Percentiles rank a stretch among this genome's conserved stretches.
phyloP scores from a whole-genome alignment of 1,139 yeast species.

The Yamadazyma oceani region DNA sequence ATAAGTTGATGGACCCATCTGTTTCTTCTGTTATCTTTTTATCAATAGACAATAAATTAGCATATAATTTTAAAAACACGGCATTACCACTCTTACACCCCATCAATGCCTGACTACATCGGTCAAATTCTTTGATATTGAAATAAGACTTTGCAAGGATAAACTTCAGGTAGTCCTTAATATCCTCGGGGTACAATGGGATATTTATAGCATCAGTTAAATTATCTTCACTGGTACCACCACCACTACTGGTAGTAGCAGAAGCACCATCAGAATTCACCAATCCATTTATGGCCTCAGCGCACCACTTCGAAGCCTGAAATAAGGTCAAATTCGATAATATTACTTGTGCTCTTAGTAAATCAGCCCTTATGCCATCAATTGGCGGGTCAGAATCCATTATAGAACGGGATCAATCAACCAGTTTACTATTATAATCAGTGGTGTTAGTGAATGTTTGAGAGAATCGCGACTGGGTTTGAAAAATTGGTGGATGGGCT shows the following conservation, averaged over 20 bases:
- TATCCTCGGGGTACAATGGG: slow-evolving; percentile 25
- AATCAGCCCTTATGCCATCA: slow-evolving; percentile 19
- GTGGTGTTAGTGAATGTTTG: too few species aligned
- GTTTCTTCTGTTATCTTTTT: slow-evolving; percentile 70
- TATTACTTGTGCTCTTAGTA: slow-evolving; percentile 13
- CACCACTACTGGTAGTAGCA: slow-evolving; percentile 3
- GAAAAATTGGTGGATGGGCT: too few species aligned
- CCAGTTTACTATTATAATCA: background rate
- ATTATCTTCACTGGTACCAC: slow-evolving; percentile 10
- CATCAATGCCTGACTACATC: slow-evolving; percentile 64
- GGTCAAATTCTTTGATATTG: slow-evolving; percentile 80
- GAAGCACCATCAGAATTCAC: background rate
- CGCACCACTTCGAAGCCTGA: slow-evolving; percentile 79
- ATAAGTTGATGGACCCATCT: slow-evolving; percentile 53
- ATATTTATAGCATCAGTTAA: too few species aligned
- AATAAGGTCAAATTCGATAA: slow-evolving; percentile 50
- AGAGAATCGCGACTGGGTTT: too few species aligned
- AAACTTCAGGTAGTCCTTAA: slow-evolving; percentile 30
- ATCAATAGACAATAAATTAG: slow-evolving; percentile 72
- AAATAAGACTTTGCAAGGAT: slow-evolving; percentile 73
- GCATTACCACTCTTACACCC: slow-evolving; percentile 56
- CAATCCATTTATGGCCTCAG: slow-evolving; percentile 68
- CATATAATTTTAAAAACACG: slow-evolving; percentile 64
- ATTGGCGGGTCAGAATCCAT: slow-evolving; percentile 4
- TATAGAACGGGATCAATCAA: background rate